Conservation (phyloP, 2,329 filamentous ascomycete genomes). For the Coniella vitis region DNA sequence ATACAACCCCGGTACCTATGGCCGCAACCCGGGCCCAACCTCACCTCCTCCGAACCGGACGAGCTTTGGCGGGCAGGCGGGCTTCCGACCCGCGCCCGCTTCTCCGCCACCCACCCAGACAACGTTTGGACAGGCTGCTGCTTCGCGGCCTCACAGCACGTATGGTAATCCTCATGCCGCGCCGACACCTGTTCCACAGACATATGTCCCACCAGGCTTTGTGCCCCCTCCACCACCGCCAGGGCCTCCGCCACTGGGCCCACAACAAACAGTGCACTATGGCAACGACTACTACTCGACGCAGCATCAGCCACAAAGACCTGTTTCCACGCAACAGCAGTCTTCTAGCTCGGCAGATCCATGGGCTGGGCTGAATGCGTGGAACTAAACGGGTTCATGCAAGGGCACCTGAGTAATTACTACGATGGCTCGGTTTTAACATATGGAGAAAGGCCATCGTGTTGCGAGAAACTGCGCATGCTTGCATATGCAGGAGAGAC, state of each 20-base stretch:
- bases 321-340: constrained; percentile 24
- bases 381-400: constrained; percentile 46
- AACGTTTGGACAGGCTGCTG: constrained; percentile 34
- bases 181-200: constrained; percentile 19
- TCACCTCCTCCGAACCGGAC: constrained; percentile 34
- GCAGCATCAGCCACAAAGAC: constrained; percentile 41
- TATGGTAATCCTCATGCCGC: constrained; percentile 36
- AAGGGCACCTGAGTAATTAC: not conserved
- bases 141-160: constrained; percentile 39
- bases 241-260: constrained; percentile 53
- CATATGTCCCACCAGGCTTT: constrained; percentile 47
- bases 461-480: too few relatives aligned
- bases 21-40: constrained; percentile 49
- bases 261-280: constrained; percentile 56
- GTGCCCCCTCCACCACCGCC: constrained; percentile 59
- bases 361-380: constrained; percentile 64
- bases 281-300: constrained; percentile 37
- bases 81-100: constrained; percentile 31
- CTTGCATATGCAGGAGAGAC: too few relatives aligned
- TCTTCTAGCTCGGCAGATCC: constrained; percentile 44
- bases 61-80: constrained; percentile 26
- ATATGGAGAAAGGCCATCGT: too few relatives aligned
- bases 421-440: too few relatives aligned
- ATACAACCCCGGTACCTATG: constrained; percentile 54
- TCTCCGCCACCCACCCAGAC: constrained; percentile 55